These are phyloP conservation scores for Sporopachydermia cereana DNA, from an alignment of 1,139 yeast species.

Conservation along the genomic window DNA sequence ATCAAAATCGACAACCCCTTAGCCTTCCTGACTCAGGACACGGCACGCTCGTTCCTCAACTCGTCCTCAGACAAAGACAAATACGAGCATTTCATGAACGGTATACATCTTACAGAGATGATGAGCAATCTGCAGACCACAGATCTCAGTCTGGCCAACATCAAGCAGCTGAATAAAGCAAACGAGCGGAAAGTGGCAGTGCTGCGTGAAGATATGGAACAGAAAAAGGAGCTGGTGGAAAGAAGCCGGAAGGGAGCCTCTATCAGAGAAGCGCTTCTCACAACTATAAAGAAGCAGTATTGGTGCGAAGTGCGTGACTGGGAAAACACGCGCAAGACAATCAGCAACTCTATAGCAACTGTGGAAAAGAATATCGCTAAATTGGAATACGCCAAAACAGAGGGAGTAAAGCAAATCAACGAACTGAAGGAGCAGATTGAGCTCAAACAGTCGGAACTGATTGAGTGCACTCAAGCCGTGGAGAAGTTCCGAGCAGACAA, in stretches of 20 bases:
- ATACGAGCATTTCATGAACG: slow-evolving; percentile 67
- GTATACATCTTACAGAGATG: slow-evolving; percentile 59
- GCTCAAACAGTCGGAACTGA: background rate
- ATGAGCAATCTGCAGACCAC: slow-evolving; percentile 37
- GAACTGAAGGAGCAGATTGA: background rate
- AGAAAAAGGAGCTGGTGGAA: slow-evolving; percentile 23
- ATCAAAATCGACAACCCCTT: slow-evolving; percentile 85
- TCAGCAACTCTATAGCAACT: background rate
- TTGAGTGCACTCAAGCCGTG: background rate
- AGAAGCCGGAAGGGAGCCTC: background rate
- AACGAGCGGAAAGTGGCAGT: slow-evolving; percentile 23
- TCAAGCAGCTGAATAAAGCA: slow-evolving; percentile 19
- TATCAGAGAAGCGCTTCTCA: background rate
- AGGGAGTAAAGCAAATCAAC: background rate
- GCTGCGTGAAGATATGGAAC: slow-evolving; percentile 25
- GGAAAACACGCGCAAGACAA: background rate
- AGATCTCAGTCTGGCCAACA: slow-evolving; percentile 28
- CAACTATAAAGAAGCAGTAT: background rate
- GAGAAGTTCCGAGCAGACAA: background rate
- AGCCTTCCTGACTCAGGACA: slow-evolving; percentile 88
- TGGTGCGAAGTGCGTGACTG: slow-evolving; percentile 6
- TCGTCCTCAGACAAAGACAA: slow-evolving; percentile 60
- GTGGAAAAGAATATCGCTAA: background rate
- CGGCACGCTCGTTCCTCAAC: slow-evolving; percentile 81
- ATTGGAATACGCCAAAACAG: background rate